These are phyloP conservation scores for Cryptomeria japonica DNA, from an alignment of 75 land plant species.

Conservation along the genomic window DNA sequence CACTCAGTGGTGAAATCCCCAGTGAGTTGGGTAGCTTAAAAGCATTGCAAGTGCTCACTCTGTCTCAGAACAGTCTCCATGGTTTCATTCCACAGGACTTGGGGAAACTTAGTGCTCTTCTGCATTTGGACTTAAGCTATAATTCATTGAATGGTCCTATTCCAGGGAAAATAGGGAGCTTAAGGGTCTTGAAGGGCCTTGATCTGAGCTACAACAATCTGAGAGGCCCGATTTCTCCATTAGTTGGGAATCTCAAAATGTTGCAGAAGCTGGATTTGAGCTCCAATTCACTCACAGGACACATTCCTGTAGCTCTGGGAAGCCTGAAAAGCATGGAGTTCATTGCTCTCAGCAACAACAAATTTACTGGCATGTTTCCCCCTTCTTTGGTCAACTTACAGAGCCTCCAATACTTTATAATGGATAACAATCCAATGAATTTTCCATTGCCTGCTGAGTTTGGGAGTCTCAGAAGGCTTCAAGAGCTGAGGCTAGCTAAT, in stretches of 20 bases:
- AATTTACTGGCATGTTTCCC: conserved; percentile 46
- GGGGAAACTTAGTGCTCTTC: conserved; percentile 34
- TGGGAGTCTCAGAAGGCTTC: conserved; percentile 45
- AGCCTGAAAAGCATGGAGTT: conserved; percentile 38
- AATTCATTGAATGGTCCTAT: conserved; percentile 61
- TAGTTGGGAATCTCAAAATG: conserved; percentile 52
- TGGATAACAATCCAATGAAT: conserved; percentile 70
- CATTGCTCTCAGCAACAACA: conserved; percentile 67
- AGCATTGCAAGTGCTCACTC: conserved; percentile 66
- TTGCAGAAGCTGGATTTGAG: conserved; percentile 83
- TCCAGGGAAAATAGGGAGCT: conserved; percentile 53
- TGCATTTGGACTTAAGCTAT: conserved; percentile 73
- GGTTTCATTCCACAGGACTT: conserved; percentile 61
- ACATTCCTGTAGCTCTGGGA: conserved; percentile 48
- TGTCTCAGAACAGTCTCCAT: conserved; percentile 60
- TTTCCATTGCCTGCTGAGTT: conserved; percentile 41
- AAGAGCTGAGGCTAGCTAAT: conserved; percentile 62
- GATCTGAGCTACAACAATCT: conserved; percentile 76
- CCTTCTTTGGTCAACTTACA: conserved; percentile 30
- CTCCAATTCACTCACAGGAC: conserved; percentile 55
- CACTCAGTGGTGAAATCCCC: conserved; percentile 64
- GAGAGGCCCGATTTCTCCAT: conserved; percentile 50
- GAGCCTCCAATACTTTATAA: conserved; percentile 63
- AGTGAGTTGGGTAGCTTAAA: conserved; percentile 50
- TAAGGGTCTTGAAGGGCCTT: conserved; percentile 55